Percentiles rank a stretch among this genome's conserved stretches.
These are phyloP conservation scores for Trichoderma sp. DNA, from an alignment of 2,329 filamentous ascomycete genomes.

Conservation along the genomic window DNA sequence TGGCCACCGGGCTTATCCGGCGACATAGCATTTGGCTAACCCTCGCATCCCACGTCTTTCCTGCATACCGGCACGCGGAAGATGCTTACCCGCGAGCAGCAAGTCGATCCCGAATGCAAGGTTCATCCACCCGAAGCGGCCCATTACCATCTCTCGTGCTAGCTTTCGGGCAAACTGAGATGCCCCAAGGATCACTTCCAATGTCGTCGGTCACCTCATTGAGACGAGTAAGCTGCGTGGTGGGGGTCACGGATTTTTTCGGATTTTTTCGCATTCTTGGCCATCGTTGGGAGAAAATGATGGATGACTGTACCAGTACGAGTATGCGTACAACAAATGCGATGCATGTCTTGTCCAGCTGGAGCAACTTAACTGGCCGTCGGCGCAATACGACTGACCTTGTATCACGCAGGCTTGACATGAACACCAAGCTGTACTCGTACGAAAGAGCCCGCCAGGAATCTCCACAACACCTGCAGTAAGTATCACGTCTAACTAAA, in stretches of 20 bases:
- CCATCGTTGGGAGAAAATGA: background rate
- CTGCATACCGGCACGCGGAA: conserved; percentile 11
- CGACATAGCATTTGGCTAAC: background rate
- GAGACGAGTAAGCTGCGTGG: background rate
- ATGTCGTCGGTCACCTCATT: background rate
- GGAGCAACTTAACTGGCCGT: background rate
- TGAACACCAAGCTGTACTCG: background rate
- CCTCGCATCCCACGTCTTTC: conserved; percentile 12
- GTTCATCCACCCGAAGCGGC: background rate
- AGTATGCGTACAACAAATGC: background rate
- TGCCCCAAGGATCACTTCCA: background rate
- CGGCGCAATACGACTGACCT: background rate
- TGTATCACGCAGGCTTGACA: background rate
- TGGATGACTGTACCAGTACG: background rate
- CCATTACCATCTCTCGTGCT: background rate
- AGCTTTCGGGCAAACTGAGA: background rate
- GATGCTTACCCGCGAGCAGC: conserved; percentile 8
- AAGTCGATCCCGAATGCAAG: conserved; percentile 2
- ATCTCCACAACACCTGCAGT: background rate
- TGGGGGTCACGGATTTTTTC: background rate
- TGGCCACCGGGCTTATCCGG: background rate
- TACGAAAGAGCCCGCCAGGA: background rate
- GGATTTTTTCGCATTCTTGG: background rate
- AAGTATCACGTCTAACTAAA: background rate
- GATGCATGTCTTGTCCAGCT: background rate